Base-by-base conservation (phyloP, 2,329 filamentous ascomycete genomes). In the Penicillium decumbens region DNA sequence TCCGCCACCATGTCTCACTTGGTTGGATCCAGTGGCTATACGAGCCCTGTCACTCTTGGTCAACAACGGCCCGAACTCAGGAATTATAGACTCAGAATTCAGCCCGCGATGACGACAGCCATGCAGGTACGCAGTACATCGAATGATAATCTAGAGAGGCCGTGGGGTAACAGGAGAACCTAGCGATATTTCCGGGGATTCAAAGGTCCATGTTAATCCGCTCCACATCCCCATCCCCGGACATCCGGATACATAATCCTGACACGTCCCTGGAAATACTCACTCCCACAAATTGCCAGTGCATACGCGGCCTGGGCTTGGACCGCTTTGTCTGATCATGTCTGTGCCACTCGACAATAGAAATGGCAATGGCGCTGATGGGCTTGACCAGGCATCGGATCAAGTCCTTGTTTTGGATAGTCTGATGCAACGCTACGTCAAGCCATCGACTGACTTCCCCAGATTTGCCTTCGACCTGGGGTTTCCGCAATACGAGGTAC, bases 51-150 rank as follows among this genome's bases (percentile, higher is more conserved):
- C 3, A 23, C 7, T 8, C 18, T 28, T 41, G 23, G 12, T 15
- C n/a, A 40, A 40, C 38, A 3, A 40, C 20, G 33, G 33, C 8
- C 18, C 33, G 20, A 37, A 37, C 33, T 40, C 38, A 40, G 24
- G 20, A 25, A 7, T 25, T 23, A 25, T 13, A 7, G 3, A 25
- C 4, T 25, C 38, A 15, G 7, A 3, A 4, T 40, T 27, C 7
- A 25, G 20, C 23, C 38, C 27, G 12, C n/a, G 37, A 46, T 29
- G 28, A 46, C 24, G 29, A 38, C 20, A 28, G 13, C 23, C 24
- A 46, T 46, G 44, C 44, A 46, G 44, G 38, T 46, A 41, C 44
- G 9, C 20, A 7, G 6, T n/a, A 46, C 38, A 46, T 46, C 38
- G 29, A 46, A 27, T 4, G 13, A 27, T 25, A 24, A 27, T 28